Conservation (phyloP, 2,329 filamentous ascomycete species). For the Blastomyces percursus region DNA sequence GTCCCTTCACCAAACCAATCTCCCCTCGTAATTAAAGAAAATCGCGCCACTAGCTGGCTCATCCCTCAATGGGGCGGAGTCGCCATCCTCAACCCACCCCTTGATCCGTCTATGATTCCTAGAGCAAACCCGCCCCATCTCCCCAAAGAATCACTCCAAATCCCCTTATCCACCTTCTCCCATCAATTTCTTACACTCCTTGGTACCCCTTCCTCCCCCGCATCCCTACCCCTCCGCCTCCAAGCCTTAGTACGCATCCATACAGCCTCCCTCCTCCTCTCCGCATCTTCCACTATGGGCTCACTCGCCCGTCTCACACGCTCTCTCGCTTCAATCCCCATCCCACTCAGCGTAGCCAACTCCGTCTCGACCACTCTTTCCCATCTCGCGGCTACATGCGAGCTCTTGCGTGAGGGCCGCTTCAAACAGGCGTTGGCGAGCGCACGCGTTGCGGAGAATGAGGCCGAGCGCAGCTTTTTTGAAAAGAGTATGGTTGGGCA, state of each 20-base stretch:
- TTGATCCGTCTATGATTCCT: slow-evolving; percentile 21
- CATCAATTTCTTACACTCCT: slow-evolving; percentile 80
- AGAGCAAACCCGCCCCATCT: slow-evolving; percentile 40
- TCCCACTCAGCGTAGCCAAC: slow-evolving; percentile 74
- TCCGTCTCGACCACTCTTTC: slow-evolving; percentile 70
- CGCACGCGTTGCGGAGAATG: slow-evolving; percentile 72
- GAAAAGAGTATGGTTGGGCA: slow-evolving; percentile 99
- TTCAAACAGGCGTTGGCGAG: slow-evolving; percentile 61
- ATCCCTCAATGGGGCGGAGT: slow-evolving; percentile 92
- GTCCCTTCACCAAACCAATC: slow-evolving; percentile 59
- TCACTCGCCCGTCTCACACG: slow-evolving; percentile 76
- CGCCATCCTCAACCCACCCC: slow-evolving; percentile 51
- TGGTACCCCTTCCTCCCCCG: slow-evolving; percentile 66
- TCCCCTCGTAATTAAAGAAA: slow-evolving; percentile 50
- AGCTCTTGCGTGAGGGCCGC: slow-evolving; percentile 50
- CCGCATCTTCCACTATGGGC: slow-evolving; percentile 87
- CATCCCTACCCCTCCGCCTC: slow-evolving; percentile 71
- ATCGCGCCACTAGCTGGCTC: slow-evolving; percentile 66
- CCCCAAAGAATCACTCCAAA: slow-evolving; percentile 55
- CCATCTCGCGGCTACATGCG: slow-evolving; percentile 67
- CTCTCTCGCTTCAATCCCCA: slow-evolving; percentile 80
- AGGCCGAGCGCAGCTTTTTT: slow-evolving; percentile 91
- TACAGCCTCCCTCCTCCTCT: slow-evolving; percentile 72
- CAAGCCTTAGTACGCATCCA: slow-evolving; percentile 77
- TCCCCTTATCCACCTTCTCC: slow-evolving; percentile 79